Conservation (phyloP, 768 basidiomycete genomes). For the Leccinum subtestaceum region DNA sequence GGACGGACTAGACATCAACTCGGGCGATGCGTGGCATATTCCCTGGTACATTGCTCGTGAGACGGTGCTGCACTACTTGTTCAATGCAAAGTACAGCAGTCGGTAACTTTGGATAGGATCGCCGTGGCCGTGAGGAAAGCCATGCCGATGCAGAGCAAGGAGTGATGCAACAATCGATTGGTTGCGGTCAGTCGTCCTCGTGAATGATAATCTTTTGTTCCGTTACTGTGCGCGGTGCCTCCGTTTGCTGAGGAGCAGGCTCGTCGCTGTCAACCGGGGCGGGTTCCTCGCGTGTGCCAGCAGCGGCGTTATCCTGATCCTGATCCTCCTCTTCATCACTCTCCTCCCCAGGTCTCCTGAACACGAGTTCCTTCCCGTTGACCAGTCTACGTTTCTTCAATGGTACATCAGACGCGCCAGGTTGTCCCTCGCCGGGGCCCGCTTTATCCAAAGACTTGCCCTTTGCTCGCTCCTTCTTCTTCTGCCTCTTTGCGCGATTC, state of each 20-base stretch:
- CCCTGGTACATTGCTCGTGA: neutral
- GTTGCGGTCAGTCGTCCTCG: conserved; percentile 44
- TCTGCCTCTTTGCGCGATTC: conserved; percentile 90
- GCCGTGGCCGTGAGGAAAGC: neutral
- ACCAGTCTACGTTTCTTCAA: conserved; percentile 81
- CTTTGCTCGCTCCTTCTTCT: conserved; percentile 80
- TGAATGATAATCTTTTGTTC: conserved; percentile 45
- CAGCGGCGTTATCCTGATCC: conserved; percentile 23
- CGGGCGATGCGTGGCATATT: neutral
- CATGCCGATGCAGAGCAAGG: neutral
- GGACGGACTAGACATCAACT: neutral
- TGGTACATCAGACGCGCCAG: conserved; percentile 38
- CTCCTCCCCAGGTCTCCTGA: conserved; percentile 52
- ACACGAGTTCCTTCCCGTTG: conserved; percentile 68
- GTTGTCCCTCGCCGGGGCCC: conserved; percentile 25
- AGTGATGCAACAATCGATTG: neutral
- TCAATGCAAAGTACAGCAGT: conserved; percentile 3
- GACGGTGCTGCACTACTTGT: neutral
- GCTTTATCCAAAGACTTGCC: conserved; percentile 34
- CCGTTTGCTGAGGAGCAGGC: conserved; percentile 1
- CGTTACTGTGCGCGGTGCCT: conserved; percentile 27
- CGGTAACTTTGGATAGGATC: neutral
- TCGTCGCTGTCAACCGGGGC: conserved; percentile 1
- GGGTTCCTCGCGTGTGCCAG: conserved; percentile 3
- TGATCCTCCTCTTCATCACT: conserved; percentile 44